These are phyloP conservation scores for Rutstroemia sp. DNA, from an alignment of 2,329 filamentous ascomycete genomes.

Conservation along the genomic window DNA sequence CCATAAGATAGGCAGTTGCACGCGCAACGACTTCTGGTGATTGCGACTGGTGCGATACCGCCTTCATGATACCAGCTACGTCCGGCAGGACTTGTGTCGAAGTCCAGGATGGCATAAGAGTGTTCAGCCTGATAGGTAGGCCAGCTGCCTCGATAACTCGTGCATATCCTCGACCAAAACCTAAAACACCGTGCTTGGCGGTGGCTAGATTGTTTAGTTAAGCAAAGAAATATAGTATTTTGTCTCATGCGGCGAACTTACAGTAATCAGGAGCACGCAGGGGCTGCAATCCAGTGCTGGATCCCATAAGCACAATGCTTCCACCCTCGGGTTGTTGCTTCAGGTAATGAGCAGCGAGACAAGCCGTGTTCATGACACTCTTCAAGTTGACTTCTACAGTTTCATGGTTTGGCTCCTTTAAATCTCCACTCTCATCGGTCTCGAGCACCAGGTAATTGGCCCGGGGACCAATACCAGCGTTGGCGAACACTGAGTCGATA, in stretches of 20 bases:
- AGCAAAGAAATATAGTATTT: slow-evolving; percentile 18
- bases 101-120: slow-evolving; percentile 48
- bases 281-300: slow-evolving; percentile 42
- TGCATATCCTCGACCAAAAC: slow-evolving; percentile 42
- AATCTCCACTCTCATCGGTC: slow-evolving; percentile 42
- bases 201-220: slow-evolving; percentile 31
- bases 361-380: slow-evolving; percentile 42
- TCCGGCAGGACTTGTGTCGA: slow-evolving; percentile 39
- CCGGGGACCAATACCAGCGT: slow-evolving; percentile 45
- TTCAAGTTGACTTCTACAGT: slow-evolving; percentile 44
- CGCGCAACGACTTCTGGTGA: slow-evolving; percentile 39
- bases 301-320: slow-evolving; percentile 48
- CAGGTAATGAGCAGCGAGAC: slow-evolving; percentile 43
- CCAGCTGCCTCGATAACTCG: slow-evolving; percentile 28
- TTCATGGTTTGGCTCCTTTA: slow-evolving; percentile 36
- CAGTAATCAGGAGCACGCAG: slow-evolving; percentile 44
- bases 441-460: slow-evolving; percentile 39
- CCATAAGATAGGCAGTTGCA: slow-evolving; percentile 42
- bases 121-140: slow-evolving; percentile 43
- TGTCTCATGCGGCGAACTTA: not conserved
- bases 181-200: slow-evolving; percentile 48
- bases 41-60: slow-evolving; percentile 37
- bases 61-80: slow-evolving; percentile 31
- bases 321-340: slow-evolving; percentile 39
- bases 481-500: slow-evolving; percentile 29